phyloP scores from a whole-genome alignment of 352 stramenopile species.

The Globisporangium canariense region DNA sequence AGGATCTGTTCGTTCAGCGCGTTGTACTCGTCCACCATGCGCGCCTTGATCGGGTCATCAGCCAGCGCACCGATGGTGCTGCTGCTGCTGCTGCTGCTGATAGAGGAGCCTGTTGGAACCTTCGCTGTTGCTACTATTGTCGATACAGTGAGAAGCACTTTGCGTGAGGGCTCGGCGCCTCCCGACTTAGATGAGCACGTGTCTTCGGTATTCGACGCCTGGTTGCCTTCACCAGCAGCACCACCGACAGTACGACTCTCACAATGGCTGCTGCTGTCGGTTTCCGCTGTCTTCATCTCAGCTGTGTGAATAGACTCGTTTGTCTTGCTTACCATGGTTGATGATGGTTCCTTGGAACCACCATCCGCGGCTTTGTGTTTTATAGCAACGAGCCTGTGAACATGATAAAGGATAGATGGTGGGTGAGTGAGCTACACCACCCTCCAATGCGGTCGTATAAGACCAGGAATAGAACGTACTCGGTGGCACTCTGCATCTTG shows the following conservation, averaged over 20 bases:
- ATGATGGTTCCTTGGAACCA: too few relatives aligned
- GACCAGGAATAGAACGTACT: background rate
- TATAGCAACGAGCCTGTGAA: background rate
- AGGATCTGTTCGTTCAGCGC: slow-evolving; percentile 37
- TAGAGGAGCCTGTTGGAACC: background rate
- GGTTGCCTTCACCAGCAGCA: background rate
- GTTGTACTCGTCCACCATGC: slow-evolving; percentile 27
- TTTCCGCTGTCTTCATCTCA: too few relatives aligned
- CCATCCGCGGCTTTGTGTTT: background rate
- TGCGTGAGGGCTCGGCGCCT: background rate
- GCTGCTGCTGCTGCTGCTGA: slow-evolving; percentile 8
- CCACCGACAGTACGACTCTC: background rate
- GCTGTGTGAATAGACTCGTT: too few relatives aligned
- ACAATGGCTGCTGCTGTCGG: too few relatives aligned
- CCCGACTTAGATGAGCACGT: slow-evolving; percentile 2
- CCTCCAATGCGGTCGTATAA: background rate
- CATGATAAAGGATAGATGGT: background rate
- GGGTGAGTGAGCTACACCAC: background rate
- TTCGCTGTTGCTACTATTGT: background rate
- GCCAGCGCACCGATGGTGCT: background rate
- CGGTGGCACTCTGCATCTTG: background rate
- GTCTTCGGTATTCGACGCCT: slow-evolving; percentile 1
- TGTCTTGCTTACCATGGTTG: too few relatives aligned
- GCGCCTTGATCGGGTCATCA: slow-evolving; percentile 14
- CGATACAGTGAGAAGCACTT: background rate